Evolutionary conservation across 345 rosid genomes (phyloP), one percentile per base, ranked within the genome.

Genomic region (Theobroma cacao): DNA sequence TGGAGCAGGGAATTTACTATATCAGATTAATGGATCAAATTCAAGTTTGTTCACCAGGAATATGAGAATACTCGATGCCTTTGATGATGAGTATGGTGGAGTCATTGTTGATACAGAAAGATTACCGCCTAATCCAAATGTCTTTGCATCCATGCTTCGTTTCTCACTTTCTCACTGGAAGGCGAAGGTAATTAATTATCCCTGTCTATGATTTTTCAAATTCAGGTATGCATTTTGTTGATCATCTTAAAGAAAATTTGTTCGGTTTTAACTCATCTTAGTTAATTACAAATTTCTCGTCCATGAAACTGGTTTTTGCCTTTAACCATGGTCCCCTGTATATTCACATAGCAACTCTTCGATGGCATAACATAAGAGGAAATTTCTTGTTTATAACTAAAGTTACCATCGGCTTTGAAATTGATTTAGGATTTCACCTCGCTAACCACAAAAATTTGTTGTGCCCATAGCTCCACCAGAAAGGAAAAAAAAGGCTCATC

Each of bases 41-140:
- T 47, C 88, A 53, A 78, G 77, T 6, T 43, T 82, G 41, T 86
- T 82, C 79, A 72, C 80, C 18, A 84, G 84, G 72, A 85, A 85
- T 65, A 33, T 41, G 80, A 76, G 84, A 74, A 34, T 90, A 36
- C 92, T 95, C 36, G 82, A 89, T 74, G 91, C 88, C 65, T 76
- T 30, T 79, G 92, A 92, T 77, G 96, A 95, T 85, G 90, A 87
- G 66, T 95, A 95, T 75, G 98, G 91, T 15, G 99, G 97, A 78
- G 86, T 95, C 74, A 82, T 93, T 26, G 92, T 95, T 80, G 90
- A 95, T 85, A 88, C 92, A 13, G 82, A 77, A 50, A 83, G 85
- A 47, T 82, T 93, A 79, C 98, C 99, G 1, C 50, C 82, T 34
- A 83, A 86, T 65, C 85, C 89, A 2, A 60, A 67, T 17, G 80